A percentile compares a stretch with the other conserved stretches of the same genome.
Conservation (phyloP, 108 stramenopile species). For the Schizochytrium sp. region DNA sequence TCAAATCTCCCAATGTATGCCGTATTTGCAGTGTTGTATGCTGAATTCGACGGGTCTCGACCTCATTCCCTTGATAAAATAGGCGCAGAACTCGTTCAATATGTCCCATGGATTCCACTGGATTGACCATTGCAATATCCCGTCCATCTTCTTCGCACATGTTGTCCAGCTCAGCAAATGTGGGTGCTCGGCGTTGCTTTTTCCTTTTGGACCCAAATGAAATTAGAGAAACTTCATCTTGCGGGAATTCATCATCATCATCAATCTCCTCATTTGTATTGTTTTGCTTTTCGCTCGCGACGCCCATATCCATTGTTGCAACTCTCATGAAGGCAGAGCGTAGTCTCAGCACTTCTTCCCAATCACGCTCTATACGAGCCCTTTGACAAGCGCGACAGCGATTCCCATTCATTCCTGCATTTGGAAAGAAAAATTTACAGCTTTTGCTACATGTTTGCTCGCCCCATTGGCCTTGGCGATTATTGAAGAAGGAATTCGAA, state of each 20-base stretch:
- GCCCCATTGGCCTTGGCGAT: neutral
- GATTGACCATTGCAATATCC: conserved; percentile 8
- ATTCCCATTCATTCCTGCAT: neutral
- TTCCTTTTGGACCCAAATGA: neutral
- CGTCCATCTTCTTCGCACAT: conserved; percentile 7
- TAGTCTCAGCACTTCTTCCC: neutral
- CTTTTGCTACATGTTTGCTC: neutral
- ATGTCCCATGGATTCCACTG: conserved; percentile 11
- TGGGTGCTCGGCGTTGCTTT: neutral
- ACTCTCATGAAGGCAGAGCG: conserved; percentile 28
- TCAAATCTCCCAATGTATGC: neutral
- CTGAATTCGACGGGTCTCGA: conserved; percentile 34
- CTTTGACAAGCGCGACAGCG: neutral
- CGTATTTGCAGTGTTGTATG: conserved; percentile 40
- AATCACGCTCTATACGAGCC: neutral
- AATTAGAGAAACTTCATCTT: neutral
- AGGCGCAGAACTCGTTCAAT: conserved; percentile 47
- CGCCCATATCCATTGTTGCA: conserved; percentile 7
- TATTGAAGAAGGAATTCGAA: neutral
- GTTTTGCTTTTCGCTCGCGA: neutral
- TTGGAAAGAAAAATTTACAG: conserved; percentile 3
- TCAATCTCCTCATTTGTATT: neutral
- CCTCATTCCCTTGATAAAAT: neutral
- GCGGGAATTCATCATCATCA: neutral
- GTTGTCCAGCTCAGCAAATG: neutral